A percentile compares a stretch with the other conserved stretches of the same genome.
These are phyloP conservation scores for Lentinula guzmanii DNA, from an alignment of 768 basidiomycete genomes.

Conservation along the genomic window DNA sequence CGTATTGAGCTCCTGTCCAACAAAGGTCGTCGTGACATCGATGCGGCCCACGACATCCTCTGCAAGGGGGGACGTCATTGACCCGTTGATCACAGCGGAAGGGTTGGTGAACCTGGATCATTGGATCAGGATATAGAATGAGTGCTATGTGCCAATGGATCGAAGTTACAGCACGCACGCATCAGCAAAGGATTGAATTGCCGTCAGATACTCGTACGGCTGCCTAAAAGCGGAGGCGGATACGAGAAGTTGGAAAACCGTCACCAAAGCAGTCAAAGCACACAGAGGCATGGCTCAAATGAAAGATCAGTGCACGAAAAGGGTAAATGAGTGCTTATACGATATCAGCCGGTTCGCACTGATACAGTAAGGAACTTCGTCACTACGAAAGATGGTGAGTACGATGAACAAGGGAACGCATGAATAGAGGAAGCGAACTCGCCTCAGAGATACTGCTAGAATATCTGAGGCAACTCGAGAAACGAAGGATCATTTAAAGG, in stretches of 20 bases:
- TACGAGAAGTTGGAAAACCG: not conserved
- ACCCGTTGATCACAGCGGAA: not conserved
- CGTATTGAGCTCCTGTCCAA: slow-evolving; percentile 2
- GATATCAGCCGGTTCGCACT: not conserved
- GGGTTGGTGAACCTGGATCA: not conserved
- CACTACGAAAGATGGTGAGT: not conserved
- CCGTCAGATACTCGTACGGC: not conserved
- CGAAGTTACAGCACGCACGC: not conserved
- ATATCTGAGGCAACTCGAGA: not conserved
- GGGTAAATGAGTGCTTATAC: not conserved
- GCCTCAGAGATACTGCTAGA: not conserved
- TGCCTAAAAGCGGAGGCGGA: not conserved
- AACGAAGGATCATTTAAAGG: not conserved
- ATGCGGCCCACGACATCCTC: not conserved
- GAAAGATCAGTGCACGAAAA: not conserved
- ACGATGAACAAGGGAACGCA: not conserved
- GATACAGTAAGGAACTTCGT: not conserved
- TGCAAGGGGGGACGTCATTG: not conserved
- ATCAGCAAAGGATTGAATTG: not conserved
- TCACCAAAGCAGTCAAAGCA: not conserved
- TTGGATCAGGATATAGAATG: not conserved
- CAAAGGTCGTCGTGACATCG: slow-evolving; percentile 3
- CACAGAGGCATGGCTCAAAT: not conserved
- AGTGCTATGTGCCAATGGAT: not conserved
- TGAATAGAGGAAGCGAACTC: not conserved